Conservation (phyloP, 2,329 filamentous ascomycete species). For the Paradendryphiella salina region DNA sequence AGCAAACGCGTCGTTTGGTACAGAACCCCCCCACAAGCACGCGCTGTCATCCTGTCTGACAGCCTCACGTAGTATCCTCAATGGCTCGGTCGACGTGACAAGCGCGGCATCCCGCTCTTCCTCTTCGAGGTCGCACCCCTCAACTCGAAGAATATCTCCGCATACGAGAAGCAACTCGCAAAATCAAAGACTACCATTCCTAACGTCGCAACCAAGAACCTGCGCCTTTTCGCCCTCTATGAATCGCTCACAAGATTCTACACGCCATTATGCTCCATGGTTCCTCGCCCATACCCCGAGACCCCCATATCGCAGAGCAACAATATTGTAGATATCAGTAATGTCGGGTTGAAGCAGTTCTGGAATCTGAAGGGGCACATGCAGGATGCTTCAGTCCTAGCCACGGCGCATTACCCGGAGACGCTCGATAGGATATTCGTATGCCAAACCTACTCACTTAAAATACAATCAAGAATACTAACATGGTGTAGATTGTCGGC, state of each 20-base stretch:
- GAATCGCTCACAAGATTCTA: conserved; percentile 89
- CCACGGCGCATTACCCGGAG: conserved; percentile 93
- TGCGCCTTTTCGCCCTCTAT: conserved; percentile 89
- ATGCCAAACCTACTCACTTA: conserved; percentile 28
- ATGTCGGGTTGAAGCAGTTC: conserved; percentile 88
- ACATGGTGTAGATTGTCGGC: conserved; percentile 68
- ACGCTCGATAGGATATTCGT: conserved; percentile 82
- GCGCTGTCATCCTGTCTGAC: conserved; percentile 20
- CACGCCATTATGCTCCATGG: conserved; percentile 79
- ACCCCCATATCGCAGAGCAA: conserved; percentile 92
- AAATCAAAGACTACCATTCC: conserved; percentile 62
- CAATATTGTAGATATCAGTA: conserved; percentile 91
- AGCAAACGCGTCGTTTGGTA: conserved; percentile 76
- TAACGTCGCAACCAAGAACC: conserved; percentile 72
- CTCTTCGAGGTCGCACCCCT: conserved; percentile 85
- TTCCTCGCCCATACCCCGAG: conserved; percentile 72
- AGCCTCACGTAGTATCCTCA: conserved; percentile 72
- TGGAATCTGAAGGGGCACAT: conserved; percentile 94
- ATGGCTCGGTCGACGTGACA: conserved; percentile 91
- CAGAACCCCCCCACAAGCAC: conserved; percentile 23
- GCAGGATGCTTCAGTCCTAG: conserved; percentile 86
- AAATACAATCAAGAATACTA: conserved; percentile 1
- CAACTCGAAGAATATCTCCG: conserved; percentile 76
- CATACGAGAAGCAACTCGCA: conserved; percentile 70
- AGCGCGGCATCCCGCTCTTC: conserved; percentile 88